Evolutionary conservation across 2,329 filamentous ascomycete genomes (phyloP).

Genomic region (Ophiostoma tasmaniense): DNA sequence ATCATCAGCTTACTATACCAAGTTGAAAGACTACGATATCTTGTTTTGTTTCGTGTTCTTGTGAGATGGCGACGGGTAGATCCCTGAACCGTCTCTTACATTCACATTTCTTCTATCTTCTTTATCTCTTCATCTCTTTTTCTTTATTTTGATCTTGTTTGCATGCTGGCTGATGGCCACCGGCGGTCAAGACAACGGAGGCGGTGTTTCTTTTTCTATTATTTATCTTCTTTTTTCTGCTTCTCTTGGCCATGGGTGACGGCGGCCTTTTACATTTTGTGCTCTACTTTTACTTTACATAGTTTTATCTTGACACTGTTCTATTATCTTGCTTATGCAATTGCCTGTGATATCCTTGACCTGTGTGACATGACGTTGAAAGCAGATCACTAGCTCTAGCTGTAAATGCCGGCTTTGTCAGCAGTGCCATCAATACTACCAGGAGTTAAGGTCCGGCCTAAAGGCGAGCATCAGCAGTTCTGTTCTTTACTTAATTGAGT

Average conservation of each 20-base stretch:
- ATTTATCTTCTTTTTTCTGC: not conserved
- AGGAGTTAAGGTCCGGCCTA: too few species aligned
- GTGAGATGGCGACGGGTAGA: not conserved
- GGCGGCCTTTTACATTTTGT: not conserved
- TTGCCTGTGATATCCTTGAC: not conserved
- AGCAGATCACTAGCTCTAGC: not conserved
- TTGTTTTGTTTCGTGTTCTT: not conserved
- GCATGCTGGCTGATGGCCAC: not conserved
- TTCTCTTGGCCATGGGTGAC: not conserved
- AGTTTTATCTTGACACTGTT: not conserved
- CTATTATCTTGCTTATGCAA: not conserved
- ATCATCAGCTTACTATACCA: not conserved
- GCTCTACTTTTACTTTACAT: not conserved
- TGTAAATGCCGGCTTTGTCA: too few species aligned
- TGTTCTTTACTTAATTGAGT: too few species aligned
- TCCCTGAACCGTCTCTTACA: not conserved
- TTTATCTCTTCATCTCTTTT: not conserved
- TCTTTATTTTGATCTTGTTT: not conserved
- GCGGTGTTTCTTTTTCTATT: not conserved
- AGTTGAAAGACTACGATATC: conserved; percentile 3
- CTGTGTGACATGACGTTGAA: not conserved
- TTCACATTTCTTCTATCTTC: not conserved
- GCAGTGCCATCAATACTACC: too few species aligned
- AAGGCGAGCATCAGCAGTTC: too few species aligned
- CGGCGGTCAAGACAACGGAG: not conserved